Evolutionary conservation across 192 early-diverging fungal species (phyloP).

Genomic region (Linnemannia exigua): DNA sequence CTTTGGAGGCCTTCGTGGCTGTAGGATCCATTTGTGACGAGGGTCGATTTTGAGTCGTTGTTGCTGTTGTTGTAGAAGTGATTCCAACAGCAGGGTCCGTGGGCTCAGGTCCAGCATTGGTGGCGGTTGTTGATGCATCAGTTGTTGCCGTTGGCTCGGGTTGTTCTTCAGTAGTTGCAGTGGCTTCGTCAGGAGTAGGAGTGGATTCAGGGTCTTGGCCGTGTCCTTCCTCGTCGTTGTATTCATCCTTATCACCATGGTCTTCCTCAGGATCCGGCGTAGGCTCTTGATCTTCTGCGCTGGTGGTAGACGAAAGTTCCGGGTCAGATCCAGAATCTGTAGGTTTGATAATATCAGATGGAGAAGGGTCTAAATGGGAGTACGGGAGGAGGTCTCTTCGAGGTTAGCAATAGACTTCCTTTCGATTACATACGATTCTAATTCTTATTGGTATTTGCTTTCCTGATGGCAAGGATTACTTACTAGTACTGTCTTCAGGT

Average conservation of each 20-base stretch:
- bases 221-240: neutral
- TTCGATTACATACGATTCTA: too few species aligned
- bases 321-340: neutral
- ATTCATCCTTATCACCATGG: neutral
- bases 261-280: neutral
- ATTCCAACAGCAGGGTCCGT: neutral
- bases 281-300: neutral
- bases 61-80: neutral
- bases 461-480: neutral
- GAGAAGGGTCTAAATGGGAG: neutral
- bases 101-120: neutral
- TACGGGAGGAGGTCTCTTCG: neutral
- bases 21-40: neutral
- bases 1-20: neutral
- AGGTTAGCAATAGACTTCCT: neutral
- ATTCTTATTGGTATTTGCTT: neutral
- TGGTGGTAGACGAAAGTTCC: neutral
- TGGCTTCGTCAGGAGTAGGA: neutral
- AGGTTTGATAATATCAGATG: neutral
- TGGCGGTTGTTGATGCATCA: neutral
- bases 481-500: slow-evolving; percentile 2
- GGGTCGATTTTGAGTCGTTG: neutral
- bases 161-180: neutral
- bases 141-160: neutral
- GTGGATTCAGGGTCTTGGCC: neutral